Percentiles rank a stretch among this genome's conserved stretches.
Conservation (phyloP, 345 rosid genomes). For the Moricandia arvensis region DNA sequence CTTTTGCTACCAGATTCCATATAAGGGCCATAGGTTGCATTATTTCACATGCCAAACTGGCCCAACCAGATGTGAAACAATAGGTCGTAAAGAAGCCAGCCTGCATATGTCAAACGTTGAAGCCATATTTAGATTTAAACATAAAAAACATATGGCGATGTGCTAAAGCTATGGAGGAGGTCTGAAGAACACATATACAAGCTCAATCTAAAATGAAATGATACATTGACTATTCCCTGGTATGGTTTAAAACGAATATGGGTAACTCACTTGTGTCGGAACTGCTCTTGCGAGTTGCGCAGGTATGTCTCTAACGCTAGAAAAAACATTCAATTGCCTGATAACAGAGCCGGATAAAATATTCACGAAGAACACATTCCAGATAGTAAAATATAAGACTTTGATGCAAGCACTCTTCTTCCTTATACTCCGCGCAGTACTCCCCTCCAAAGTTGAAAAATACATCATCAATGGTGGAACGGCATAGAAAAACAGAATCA, state of each 20-base stretch:
- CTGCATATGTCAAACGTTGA: conserved; percentile 45
- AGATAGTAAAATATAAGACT: conserved; percentile 81
- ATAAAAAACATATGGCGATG: neutral
- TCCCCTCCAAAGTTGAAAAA: conserved; percentile 75
- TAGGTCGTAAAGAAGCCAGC: conserved; percentile 92
- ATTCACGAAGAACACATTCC: conserved; percentile 94
- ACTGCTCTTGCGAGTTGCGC: conserved; percentile 72
- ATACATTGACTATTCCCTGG: neutral
- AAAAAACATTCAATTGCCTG: conserved; percentile 48
- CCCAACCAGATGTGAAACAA: conserved; percentile 87
- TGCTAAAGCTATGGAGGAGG: neutral
- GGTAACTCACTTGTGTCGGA: conserved; percentile 65
- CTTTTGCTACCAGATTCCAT: conserved; percentile 49
- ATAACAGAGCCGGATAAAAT: conserved; percentile 81
- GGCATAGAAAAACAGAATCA: conserved; percentile 62
- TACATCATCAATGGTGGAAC: conserved; percentile 94
- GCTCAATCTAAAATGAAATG: neutral
- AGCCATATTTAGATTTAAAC: conserved; percentile 21
- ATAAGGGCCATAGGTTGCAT: conserved; percentile 66
- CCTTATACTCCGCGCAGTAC: conserved; percentile 69
- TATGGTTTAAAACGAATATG: neutral
- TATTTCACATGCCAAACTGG: conserved; percentile 71
- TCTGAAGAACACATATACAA: neutral
- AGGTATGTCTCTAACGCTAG: conserved; percentile 68
- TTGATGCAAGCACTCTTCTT: conserved; percentile 82